phyloP scores from a whole-genome alignment of 106 monocot species.

The Triglochin maritima region DNA sequence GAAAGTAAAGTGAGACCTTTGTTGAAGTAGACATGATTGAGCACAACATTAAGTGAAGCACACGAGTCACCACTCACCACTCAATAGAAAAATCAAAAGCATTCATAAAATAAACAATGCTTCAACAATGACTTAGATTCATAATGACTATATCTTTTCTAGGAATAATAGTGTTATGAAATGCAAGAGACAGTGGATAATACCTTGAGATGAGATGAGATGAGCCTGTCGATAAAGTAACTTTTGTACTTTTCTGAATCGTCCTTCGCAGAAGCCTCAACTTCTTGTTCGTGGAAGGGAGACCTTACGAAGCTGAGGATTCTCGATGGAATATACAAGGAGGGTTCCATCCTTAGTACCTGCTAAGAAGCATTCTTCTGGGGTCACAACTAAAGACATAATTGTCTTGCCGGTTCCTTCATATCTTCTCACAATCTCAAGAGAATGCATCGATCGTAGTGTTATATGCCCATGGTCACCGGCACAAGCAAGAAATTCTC shows the following conservation, averaged over 20 bases:
- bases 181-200: neutral
- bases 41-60: too few relatives aligned
- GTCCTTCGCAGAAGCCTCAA: slow-evolving; percentile 24
- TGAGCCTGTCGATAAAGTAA: too few relatives aligned
- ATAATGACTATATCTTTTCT: too few relatives aligned
- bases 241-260: slow-evolving; percentile 1
- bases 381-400: slow-evolving; percentile 72
- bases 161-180: too few relatives aligned
- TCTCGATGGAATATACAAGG: slow-evolving; percentile 89
- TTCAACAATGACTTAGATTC: too few relatives aligned
- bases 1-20: too few relatives aligned
- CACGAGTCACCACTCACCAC: too few relatives aligned
- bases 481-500: slow-evolving; percentile 88
- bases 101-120: too few relatives aligned
- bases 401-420: slow-evolving; percentile 79
- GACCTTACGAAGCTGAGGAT: slow-evolving; percentile 50
- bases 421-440: slow-evolving; percentile 65
- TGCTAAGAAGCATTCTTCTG: slow-evolving; percentile 94
- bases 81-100: too few relatives aligned
- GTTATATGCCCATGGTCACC: slow-evolving; percentile 91
- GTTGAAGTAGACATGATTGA: too few relatives aligned
- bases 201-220: neutral
- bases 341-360: slow-evolving; percentile 89
- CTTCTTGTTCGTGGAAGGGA: slow-evolving; percentile 29
- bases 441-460: slow-evolving; percentile 88